Conservation (phyloP, 2,329 filamentous ascomycete species). For the Torrubiellomyces zombiae region DNA sequence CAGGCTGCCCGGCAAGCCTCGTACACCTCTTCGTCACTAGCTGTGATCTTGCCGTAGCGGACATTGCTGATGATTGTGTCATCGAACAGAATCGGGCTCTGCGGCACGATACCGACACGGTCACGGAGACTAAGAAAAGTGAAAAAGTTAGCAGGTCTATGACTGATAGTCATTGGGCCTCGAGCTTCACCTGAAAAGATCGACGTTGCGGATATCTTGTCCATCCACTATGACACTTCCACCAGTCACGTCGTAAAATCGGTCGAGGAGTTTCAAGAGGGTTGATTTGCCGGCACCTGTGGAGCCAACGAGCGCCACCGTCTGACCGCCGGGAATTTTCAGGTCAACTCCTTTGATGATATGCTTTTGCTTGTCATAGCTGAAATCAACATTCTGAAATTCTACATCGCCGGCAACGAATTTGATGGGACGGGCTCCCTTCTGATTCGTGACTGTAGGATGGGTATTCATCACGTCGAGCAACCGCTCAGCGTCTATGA, state of each 20-base stretch:
- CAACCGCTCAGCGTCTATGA: constrained; percentile 41
- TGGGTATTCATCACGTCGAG: constrained; percentile 41
- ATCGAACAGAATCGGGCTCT: constrained; percentile 38
- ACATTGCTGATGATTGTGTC: constrained; percentile 44
- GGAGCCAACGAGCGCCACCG: constrained; percentile 42
- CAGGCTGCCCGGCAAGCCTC: constrained; percentile 37
- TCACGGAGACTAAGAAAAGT: constrained; percentile 26
- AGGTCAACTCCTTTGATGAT: constrained; percentile 39
- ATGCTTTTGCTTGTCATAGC: constrained; percentile 41
- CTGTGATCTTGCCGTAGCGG: constrained; percentile 35
- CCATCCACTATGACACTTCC: constrained; percentile 39
- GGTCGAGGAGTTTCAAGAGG: constrained; percentile 38
- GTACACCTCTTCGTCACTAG: constrained; percentile 36
- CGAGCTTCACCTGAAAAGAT: constrained; percentile 28
- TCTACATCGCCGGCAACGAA: constrained; percentile 35
- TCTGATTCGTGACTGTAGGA: constrained; percentile 35
- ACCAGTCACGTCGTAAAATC: constrained; percentile 38
- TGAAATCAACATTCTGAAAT: constrained; percentile 39
- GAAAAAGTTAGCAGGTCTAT: constrained; percentile 7
- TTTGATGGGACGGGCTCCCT: constrained; percentile 30
- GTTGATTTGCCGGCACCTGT: constrained; percentile 45
- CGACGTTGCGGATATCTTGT: constrained; percentile 37
- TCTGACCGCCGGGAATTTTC: constrained; percentile 31
- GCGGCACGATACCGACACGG: constrained; percentile 38
- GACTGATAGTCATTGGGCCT: not conserved